Evolutionary conservation across 352 stramenopile species (phyloP).

Genomic region (Phytophthora idaei): DNA sequence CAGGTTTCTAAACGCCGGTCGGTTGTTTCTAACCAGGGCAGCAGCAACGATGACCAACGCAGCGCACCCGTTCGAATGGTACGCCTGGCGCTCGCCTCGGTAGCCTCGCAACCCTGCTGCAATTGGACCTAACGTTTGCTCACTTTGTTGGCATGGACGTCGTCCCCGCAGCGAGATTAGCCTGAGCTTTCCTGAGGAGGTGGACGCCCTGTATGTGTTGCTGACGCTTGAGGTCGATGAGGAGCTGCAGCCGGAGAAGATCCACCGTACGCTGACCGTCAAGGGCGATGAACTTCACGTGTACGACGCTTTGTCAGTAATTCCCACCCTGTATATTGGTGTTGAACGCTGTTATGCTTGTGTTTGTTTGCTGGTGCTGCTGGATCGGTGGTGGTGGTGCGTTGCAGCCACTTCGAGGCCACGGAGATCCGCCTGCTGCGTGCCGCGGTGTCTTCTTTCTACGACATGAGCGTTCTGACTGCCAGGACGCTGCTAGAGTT

Average conservation of each 20-base stretch:
- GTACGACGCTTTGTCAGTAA: constrained; percentile 45
- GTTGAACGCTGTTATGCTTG: background rate
- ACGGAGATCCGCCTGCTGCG: constrained; percentile 86
- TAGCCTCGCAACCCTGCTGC: background rate
- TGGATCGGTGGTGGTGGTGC: constrained; percentile 14
- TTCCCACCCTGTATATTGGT: background rate
- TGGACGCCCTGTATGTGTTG: constrained; percentile 73
- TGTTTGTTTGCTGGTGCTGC: background rate
- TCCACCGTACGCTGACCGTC: constrained; percentile 71
- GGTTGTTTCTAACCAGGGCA: constrained; percentile 9
- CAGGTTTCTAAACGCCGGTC: constrained; percentile 1
- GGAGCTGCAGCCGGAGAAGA: constrained; percentile 88
- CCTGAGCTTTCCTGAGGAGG: constrained; percentile 65
- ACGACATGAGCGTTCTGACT: constrained; percentile 83
- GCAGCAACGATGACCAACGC: constrained; percentile 25
- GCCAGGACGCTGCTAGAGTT: constrained; percentile 85
- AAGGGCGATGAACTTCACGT: constrained; percentile 66
- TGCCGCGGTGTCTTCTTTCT: constrained; percentile 86
- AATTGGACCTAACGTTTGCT: background rate
- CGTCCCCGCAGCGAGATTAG: constrained; percentile 51
- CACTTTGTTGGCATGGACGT: background rate
- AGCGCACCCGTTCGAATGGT: constrained; percentile 86
- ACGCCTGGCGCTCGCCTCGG: background rate
- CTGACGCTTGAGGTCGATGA: constrained; percentile 88
- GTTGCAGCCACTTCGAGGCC: constrained; percentile 77